Base-by-base conservation (phyloP, 2,329 filamentous ascomycete genomes). In the Colletotrichum abscissum region DNA sequence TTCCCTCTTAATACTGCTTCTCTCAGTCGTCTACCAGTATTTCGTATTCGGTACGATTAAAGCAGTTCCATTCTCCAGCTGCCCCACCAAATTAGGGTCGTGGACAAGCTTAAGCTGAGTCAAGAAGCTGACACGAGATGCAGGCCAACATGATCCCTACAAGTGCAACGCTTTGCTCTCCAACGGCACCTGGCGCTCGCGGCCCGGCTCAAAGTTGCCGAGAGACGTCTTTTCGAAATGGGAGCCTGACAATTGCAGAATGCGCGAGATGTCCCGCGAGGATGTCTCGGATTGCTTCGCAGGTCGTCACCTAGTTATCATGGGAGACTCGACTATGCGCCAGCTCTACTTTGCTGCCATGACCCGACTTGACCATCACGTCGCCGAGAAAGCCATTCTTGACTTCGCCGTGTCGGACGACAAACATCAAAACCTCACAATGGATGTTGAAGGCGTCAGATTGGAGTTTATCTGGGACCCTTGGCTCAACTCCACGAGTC, bases 171-270 rank as follows among this genome's bases (percentile, higher is more conserved):
- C 86, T 5, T 81, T 91, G 35, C 80, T 89, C 6, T 84, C 83
- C 52, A 80, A 85, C 75, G 90, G 90, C 38, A 82, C 83, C 75
- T 92, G 90, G 89, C 71, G 80, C 74, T 69, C 70, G 24, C 78
- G 78, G 76, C 80, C 79, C 30, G 77, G 78, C 75, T 74, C 75
- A 73, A 72, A 70, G 76, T 54, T 74, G 76, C 67, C 79, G 7
- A 69, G 35, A 14, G 35, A 73, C 57, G 66, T 63, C 0, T 87
- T 86, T 76, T 80, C 83, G 42, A 84, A 86, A 75, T 92, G 91
- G 91, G 88, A 91, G 69, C 88, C 90, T 5, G 84, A 85, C 26
- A 88, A 88, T 30, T 93, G 91, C 80, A 87, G 89, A 73, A 83
- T 92, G 77, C 86, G 88, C 73, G 81, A 87, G 66, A 92, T 92